phyloP scores from a whole-genome alignment of 176 grass and related monocot genomes.

The Miscanthus lutarioriparius region DNA sequence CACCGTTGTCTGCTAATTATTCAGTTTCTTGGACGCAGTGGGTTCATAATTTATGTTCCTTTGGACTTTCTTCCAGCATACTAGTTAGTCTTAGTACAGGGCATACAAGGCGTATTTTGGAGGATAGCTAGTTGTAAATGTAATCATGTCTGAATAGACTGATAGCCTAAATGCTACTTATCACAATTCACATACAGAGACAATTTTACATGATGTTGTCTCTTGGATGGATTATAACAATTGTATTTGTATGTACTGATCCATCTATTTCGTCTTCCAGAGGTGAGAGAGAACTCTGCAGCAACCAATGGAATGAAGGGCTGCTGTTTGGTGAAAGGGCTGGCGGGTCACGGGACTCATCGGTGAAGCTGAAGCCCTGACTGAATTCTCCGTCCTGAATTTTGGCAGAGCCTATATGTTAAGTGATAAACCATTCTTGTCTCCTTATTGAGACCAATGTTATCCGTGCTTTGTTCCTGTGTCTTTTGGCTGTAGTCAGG shows the following conservation, averaged over 20 bases:
- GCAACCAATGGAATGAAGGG: neutral
- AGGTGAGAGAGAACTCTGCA: neutral
- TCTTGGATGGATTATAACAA: neutral
- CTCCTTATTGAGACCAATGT: neutral
- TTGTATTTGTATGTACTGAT: slow-evolving; percentile 15
- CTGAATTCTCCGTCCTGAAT: slow-evolving; percentile 9
- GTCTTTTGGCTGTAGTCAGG: neutral
- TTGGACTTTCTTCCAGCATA: slow-evolving; percentile 9
- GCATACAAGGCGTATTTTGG: neutral
- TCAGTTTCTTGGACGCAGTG: slow-evolving; percentile 19
- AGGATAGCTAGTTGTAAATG: neutral
- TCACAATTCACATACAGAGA: neutral
- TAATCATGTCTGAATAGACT: neutral
- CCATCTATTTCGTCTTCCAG: slow-evolving; percentile 11
- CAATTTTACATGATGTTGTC: neutral
- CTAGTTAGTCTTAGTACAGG: neutral
- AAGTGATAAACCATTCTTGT: slow-evolving; percentile 8
- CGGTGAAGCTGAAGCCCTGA: slow-evolving; percentile 22
- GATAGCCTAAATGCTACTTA: neutral
- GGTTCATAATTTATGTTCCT: slow-evolving; percentile 9
- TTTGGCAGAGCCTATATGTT: slow-evolving; percentile 17
- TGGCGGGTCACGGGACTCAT: neutral
- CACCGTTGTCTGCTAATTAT: slow-evolving; percentile 19
- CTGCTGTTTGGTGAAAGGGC: neutral
- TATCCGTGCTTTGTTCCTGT: neutral